Evolutionary conservation across 805 yeast species (phyloP), one percentile per base, ranked within the genome.

Genomic region (Starmerella geochares): DNA sequence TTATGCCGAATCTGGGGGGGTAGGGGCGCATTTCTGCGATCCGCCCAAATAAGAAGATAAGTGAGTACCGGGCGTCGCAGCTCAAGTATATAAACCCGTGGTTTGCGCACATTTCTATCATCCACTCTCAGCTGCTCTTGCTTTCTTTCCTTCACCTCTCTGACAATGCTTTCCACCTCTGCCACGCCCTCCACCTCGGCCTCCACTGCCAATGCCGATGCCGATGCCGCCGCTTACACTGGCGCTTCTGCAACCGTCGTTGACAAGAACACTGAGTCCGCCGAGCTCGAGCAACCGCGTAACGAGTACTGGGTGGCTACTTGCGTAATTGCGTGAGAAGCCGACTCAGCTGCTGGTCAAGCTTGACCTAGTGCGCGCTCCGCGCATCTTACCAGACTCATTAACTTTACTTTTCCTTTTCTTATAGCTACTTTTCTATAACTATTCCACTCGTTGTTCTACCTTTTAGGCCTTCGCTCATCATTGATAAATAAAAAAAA

Each of bases 261-360:
- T 2, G 46, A 24, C 13, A 16, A 29, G 46, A 17, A 29, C 40
- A 8, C 27, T 13, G 46, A 23, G 17, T 9, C 46, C 20, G 28
- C 17, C 21, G 47, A 44, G 28, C n/a, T 44, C 31, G 47, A 44
- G 40, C 47, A 44, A 42, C 47, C 47, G 6, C 38, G 35, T 25
- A 29, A 44, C 28, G 47, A 44, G 47, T 44, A 25, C 41, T 44
- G 47, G 40, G 23, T 24, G 9, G 40, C 32, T 37, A 25, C 35
- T 10, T 44, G 47, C 31, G 40, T 44, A 16, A 44, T 44, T 44
- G 47, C 44, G n/a, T 40, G 19, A 17, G 27, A n/a, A n/a, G n/a
- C n/a, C n/a, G n/a, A n/a, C n/a, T n/a, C 24, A 25, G 28, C 28
- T 25, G 28, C 28, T 25, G n/a, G n/a, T 25, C 10, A 25, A 25